Evolutionary conservation across 768 basidiomycete genomes (phyloP), one percentile per base, ranked within the genome.

Genomic region (Lactarius quietus): DNA sequence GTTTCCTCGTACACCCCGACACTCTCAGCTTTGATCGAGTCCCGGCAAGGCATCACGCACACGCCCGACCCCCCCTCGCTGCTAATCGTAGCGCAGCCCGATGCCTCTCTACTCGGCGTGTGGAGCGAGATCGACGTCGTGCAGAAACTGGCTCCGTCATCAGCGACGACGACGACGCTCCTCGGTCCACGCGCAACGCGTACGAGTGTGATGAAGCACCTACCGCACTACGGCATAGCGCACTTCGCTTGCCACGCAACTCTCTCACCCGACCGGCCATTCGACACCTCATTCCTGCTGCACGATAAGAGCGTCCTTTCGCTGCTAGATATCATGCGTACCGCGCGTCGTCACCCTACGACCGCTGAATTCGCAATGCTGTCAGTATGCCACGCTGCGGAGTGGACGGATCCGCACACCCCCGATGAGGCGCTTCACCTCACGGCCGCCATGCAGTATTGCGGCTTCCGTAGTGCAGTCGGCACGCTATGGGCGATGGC

Each of bases 381-480:
- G 14, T 64, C 67, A 12, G 67, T 61, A 26, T 68, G 63, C 54
- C 67, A 68, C 23, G 64, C 59, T 6, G 63, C 63, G 38, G 63
- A 45, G 14, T 63, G 59, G 52, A 62, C 56, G 10, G 59, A 60
- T 15, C 20, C n/a, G 31, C 3, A n/a, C 18, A 38, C 35, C 6
- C 41, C 68, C 3, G 69, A 70, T 35, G 63, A 70, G 41, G 67
- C 57, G 14, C 38, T 70, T n/a, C 63, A 65, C 56, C 67, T 68
- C 31, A 68, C 69, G 1, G 67, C 68, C 14, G 69, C 48, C 38
- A 68, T 69, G 69, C 59, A 68, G 8, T 56, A 62, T 15, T 61
- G 60, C 26, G 67, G 63, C 0, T 69, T 68, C 60, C 26, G 59
- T 3, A 59, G 63, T 26, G 59, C 36, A 14, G 61, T 69, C 20